Percentiles rank a stretch among this genome's conserved stretches.
phyloP scores from a whole-genome alignment of 1,139 yeast genomes.

The Magnusiomyces paraingens region DNA sequence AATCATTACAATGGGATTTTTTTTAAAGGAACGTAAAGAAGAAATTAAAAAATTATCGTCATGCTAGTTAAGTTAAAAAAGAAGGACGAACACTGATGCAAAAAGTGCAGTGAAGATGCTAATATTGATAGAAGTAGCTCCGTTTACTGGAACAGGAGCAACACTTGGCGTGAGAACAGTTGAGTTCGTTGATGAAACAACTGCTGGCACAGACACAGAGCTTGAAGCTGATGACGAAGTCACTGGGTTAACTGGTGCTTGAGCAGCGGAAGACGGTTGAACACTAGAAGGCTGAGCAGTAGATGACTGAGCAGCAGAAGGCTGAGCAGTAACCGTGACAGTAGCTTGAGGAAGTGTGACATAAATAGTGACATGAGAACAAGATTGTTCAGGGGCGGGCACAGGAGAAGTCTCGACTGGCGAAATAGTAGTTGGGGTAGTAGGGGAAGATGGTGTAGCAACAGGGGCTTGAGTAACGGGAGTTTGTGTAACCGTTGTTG shows the following conservation, averaged over 20 bases:
- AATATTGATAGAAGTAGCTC: background rate
- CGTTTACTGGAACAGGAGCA: background rate
- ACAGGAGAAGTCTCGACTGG: background rate
- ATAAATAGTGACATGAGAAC: background rate
- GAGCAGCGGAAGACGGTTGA: background rate
- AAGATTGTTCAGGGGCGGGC: background rate
- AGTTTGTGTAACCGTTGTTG: background rate
- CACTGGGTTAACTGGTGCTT: background rate
- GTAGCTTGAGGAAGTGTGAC: background rate
- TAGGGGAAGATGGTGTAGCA: background rate
- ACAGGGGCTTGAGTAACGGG: background rate
- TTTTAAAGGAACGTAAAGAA: background rate
- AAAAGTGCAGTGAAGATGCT: conserved; percentile 1
- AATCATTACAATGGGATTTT: background rate
- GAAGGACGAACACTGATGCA: background rate
- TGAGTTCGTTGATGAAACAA: background rate
- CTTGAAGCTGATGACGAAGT: background rate
- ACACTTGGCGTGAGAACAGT: background rate
- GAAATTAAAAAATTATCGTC: background rate
- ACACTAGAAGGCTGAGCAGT: background rate
- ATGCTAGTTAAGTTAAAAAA: background rate
- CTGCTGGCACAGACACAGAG: background rate
- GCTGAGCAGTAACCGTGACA: background rate
- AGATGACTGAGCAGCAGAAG: background rate
- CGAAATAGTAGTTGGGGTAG: background rate